These are phyloP conservation scores for Myxozyma mucilagina DNA, from an alignment of 805 yeast genomes.

Conservation along the genomic window DNA sequence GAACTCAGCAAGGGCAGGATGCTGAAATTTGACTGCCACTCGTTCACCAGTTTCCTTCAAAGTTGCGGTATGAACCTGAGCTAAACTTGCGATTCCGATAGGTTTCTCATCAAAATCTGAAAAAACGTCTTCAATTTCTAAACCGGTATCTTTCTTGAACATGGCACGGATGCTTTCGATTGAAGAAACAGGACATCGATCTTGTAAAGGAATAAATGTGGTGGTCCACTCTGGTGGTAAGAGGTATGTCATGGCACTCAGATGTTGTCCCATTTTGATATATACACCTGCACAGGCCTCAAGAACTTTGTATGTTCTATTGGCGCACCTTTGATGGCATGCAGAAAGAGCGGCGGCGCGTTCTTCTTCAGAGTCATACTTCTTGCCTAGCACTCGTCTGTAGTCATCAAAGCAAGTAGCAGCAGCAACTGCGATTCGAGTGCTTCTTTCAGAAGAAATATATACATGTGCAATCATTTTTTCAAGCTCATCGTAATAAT, in stretches of 20 bases:
- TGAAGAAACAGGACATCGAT: conserved; percentile 81
- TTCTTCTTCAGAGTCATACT: conserved; percentile 49
- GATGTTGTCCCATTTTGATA: conserved; percentile 93
- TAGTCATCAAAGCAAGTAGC: conserved; percentile 71
- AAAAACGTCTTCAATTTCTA: conserved; percentile 61
- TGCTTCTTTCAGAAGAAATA: conserved; percentile 26
- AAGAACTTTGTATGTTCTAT: conserved; percentile 72
- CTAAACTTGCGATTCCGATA: conserved; percentile 92
- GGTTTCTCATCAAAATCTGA: conserved; percentile 67
- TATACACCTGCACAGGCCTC: conserved; percentile 88
- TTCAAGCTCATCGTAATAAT: conserved; percentile 22
- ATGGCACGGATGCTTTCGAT: conserved; percentile 65
- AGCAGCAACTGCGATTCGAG: conserved; percentile 52
- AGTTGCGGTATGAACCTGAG: conserved; percentile 87
- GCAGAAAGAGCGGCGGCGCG: conserved; percentile 54
- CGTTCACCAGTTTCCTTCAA: conserved; percentile 58
- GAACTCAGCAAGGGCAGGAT: conserved; percentile 80
- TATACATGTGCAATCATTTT: conserved; percentile 12
- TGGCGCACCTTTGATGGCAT: conserved; percentile 77
- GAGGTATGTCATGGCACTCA: conserved; percentile 87
- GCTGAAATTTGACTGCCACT: conserved; percentile 95
- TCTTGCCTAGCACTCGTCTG: conserved; percentile 52
- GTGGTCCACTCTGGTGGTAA: conserved; percentile 94
- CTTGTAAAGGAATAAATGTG: conserved; percentile 90
- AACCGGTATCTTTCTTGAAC: conserved; percentile 68